Conservation (phyloP, 148 eudicot species). For the Fallopia convolvulus region DNA sequence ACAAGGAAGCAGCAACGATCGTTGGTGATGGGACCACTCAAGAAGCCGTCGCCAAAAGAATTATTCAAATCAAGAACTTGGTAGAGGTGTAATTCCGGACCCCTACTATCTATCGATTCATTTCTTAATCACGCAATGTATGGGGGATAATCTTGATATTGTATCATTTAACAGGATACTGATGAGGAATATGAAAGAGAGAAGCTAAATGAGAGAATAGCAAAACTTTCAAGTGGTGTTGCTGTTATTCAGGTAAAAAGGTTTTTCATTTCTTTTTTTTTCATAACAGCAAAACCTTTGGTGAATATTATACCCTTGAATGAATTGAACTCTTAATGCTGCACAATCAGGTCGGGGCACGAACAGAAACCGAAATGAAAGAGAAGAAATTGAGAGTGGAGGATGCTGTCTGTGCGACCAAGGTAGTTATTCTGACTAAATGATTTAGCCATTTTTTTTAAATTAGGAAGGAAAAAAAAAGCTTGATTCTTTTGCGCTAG, state of each 20-base stretch:
- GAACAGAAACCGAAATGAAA: conserved; percentile 72
- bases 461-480: not conserved
- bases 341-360: conserved; percentile 54
- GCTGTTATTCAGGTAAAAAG: conserved; percentile 56
- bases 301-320: not conserved
- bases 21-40: conserved; percentile 68
- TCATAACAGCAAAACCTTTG: not conserved
- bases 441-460: not conserved
- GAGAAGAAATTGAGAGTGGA: conserved; percentile 76
- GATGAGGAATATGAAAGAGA: conserved; percentile 53
- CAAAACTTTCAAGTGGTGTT: conserved; percentile 74
- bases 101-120: not conserved
- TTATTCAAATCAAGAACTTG: conserved; percentile 42
- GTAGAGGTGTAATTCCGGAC: conserved; percentile 30
- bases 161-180: conserved; percentile 33
- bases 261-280: not conserved
- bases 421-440: conserved; percentile 19
- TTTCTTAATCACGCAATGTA: not conserved
- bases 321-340: not conserved
- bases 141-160: conserved; percentile 2
- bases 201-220: conserved; percentile 73
- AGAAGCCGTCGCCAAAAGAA: conserved; percentile 41
- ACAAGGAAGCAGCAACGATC: conserved; percentile 45
- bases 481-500: too few species aligned
- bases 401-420: conserved; percentile 73